Percentiles rank a stretch among this genome's conserved stretches.
phyloP scores from a whole-genome alignment of 257 asterid species.

The Solanum neorickii region DNA sequence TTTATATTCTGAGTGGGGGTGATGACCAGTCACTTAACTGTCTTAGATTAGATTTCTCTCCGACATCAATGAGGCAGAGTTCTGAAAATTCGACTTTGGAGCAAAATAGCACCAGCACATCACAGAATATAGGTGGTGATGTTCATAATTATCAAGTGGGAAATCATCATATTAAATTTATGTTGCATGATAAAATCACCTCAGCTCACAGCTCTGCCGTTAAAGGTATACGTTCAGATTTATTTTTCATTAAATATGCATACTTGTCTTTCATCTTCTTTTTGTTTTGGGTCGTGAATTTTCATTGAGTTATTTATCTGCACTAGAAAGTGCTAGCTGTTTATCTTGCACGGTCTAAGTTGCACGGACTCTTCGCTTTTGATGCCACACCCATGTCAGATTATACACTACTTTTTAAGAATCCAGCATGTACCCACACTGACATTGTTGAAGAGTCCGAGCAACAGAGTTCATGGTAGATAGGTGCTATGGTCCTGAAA shows the following conservation, averaged over 20 bases:
- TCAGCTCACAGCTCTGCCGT: constrained; percentile 95
- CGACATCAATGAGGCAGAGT: constrained; percentile 14
- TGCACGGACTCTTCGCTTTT: background rate
- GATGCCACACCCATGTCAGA: background rate
- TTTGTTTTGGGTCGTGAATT: background rate
- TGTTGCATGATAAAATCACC: constrained; percentile 29
- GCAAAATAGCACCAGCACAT: background rate
- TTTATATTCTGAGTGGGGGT: constrained; percentile 76
- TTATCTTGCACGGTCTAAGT: background rate
- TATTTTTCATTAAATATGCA: background rate
- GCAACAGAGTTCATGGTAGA: background rate
- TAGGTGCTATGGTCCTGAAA: background rate
- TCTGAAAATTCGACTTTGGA: constrained; percentile 7
- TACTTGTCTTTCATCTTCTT: background rate
- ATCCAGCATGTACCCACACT: background rate
- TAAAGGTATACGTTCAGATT: constrained; percentile 42
- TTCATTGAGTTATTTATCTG: background rate
- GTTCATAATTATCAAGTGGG: constrained; percentile 23
- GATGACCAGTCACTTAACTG: constrained; percentile 87
- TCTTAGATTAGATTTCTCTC: constrained; percentile 43
- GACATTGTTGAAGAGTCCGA: background rate
- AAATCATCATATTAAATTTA: constrained; percentile 35
- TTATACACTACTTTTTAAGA: background rate
- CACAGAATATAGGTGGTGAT: constrained; percentile 7
- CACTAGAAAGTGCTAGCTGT: background rate